Base-by-base conservation (phyloP, 2,329 filamentous ascomycete genomes). In the Fusarium sp. region DNA sequence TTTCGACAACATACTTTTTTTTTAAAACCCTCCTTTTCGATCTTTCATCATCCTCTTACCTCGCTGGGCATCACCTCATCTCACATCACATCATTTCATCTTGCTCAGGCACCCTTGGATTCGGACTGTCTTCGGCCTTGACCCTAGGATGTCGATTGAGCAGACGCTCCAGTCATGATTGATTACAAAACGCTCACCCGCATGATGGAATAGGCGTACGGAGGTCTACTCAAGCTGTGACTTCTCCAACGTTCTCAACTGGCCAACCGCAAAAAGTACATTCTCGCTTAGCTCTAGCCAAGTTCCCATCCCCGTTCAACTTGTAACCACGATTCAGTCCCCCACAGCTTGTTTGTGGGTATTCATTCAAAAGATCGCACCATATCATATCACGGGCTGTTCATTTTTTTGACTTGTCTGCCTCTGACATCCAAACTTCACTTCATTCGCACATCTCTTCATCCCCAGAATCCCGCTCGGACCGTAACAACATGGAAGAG, bases 101-200 rank as follows among this genome's bases (percentile, higher is more conserved):
- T 41, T 39, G 33, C 21, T 23, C 32, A 33, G 36, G 25, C 32
- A 23, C 27, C 46, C 35, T 25, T 8, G 23, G 23, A 25, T 35
- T 36, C 51, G 44, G 41, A 41, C 41, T 56, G 37, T 43, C 42
- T 44, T 50, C 53, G 32, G 43, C 32, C 14, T n/a, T 27, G 27
- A 48, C 49, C 31, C 31, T n/a, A 31, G 35, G 25, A 21, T 17
- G 21, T 49, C 27, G 38, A 27, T 21, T 41, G n/a, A 29, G 44
- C 41, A 58, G 48, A 56, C 53, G 37, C 49, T 31, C 49, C 37
- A 33, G 42, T 48, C 45, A 61, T 61, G 54, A 41, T 48, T 67
- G 57, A 58, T 65, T 68, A 67, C 63, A 50, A 65, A 61, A 60
- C 61, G 49, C 51, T 49, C 45, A 45, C 45, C 23, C 48, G 27